Conservation (phyloP, 192 early-diverging fungal species). For the Podila minutissima region DNA sequence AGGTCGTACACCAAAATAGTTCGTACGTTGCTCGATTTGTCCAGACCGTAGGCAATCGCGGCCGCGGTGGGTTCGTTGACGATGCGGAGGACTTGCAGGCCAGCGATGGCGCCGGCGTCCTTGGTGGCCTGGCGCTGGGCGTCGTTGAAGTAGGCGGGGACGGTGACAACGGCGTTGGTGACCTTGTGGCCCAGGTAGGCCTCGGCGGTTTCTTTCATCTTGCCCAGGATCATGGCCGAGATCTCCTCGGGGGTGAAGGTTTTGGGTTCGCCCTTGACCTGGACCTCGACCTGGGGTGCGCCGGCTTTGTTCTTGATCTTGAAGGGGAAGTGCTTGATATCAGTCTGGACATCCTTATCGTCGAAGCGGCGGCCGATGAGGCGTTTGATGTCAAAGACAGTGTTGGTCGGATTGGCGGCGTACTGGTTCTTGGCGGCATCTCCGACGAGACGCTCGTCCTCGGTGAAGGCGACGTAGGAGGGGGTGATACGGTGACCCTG, state of each 20-base stretch:
- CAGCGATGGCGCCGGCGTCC: slow-evolving; percentile 88
- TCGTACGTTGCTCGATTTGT: too few relatives aligned
- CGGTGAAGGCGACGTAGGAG: slow-evolving; percentile 93
- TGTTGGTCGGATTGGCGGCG: slow-evolving; percentile 88
- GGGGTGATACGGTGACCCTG: slow-evolving; percentile 96
- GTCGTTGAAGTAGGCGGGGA: slow-evolving; percentile 98
- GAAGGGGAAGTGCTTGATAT: slow-evolving; percentile 97
- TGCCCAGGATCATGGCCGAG: slow-evolving; percentile 91
- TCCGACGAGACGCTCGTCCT: slow-evolving; percentile 92
- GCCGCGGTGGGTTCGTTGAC: slow-evolving; percentile 96
- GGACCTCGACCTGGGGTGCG: slow-evolving; percentile 87
- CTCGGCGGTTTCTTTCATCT: slow-evolving; percentile 97
- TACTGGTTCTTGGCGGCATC: slow-evolving; percentile 97
- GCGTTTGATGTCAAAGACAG: slow-evolving; percentile 94
- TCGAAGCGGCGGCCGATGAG: slow-evolving; percentile 89
- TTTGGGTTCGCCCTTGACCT: slow-evolving; percentile 92
- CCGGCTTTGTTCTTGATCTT: slow-evolving; percentile 83
- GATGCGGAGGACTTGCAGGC: slow-evolving; percentile 85
- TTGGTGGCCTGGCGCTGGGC: slow-evolving; percentile 96
- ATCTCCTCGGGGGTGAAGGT: slow-evolving; percentile 93
- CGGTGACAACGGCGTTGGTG: slow-evolving; percentile 95
- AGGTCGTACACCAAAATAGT: too few relatives aligned
- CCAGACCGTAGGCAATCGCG: slow-evolving; percentile 95
- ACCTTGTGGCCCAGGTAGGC: slow-evolving; percentile 87
- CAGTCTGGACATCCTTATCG: slow-evolving; percentile 91